Conservation (phyloP, 805 yeast genomes). For the Zygoascus ofunaensis region DNA sequence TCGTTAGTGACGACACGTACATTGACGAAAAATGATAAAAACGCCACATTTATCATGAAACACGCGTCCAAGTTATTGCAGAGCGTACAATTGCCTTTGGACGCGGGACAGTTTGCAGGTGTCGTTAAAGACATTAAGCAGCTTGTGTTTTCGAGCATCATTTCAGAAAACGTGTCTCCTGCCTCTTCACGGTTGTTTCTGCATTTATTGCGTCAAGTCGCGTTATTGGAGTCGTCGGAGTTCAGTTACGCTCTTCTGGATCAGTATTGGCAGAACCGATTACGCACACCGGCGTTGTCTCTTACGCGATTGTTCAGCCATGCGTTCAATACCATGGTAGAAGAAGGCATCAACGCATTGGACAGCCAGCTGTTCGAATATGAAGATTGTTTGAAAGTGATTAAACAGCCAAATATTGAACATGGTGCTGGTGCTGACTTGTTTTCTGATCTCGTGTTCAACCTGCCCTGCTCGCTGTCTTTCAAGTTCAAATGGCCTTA, state of each 20-base stretch:
- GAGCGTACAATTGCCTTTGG: constrained; percentile 8
- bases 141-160: constrained; percentile 12
- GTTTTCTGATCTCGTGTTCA: constrained; percentile 16
- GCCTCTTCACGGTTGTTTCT: constrained; percentile 8
- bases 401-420: background rate
- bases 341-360: background rate
- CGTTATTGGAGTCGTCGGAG: constrained; percentile 14
- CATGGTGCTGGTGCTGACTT: constrained; percentile 6
- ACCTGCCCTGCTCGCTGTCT: constrained; percentile 9
- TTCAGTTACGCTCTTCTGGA: constrained; percentile 7
- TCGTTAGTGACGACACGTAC: constrained; percentile 5
- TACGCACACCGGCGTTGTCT: background rate
- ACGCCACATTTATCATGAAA: background rate
- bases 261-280: background rate
- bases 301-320: background rate
- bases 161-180: constrained; percentile 6
- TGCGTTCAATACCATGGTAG: constrained; percentile 1
- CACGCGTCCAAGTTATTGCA: constrained; percentile 5
- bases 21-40: background rate
- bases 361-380: background rate
- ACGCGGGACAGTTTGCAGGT: constrained; percentile 4
- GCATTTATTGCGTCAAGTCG: constrained; percentile 11
- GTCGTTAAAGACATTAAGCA: constrained; percentile 3
- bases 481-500: constrained; percentile 19
- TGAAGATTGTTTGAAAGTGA: background rate